Base-by-base conservation (phyloP, 371 early-diverging fungal genomes). In the Blyttiomyces sp. region DNA sequence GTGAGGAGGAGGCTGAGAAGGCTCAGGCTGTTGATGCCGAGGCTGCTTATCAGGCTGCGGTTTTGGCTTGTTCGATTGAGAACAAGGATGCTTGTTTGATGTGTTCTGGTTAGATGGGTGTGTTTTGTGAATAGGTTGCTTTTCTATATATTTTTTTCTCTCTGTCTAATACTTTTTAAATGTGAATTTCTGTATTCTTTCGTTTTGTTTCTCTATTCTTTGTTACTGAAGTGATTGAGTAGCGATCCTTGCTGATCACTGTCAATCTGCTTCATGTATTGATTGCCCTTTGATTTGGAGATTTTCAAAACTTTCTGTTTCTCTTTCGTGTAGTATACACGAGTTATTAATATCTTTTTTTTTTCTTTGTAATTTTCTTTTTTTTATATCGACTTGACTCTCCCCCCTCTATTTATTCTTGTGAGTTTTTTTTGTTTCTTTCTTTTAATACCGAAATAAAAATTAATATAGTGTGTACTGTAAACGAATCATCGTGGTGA, bases 51-150 rank as follows among this genome's bases (percentile, higher is more conserved):
- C 45, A 81, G 60, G 88, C 86, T 2, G 85, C 80, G 27, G 75
- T 91, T 54, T 7, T 65, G 72, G 75, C 83, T 58, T 96, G 96
- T 64, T 90, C 93, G 3, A 75, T 93, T 51, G 93, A 93, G 23
- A 94, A 96, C 77, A 77, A 80, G 65, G 96, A 96, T 49, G 93
- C 89, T 9, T 96, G 96, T 69, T 64, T 91, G 54, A 91, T 87
- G 84, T 95, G 96, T 81, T 73, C 73, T 11, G 73, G 73, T 27
- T 72, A 55, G 54, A 50, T 49, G 30, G 11, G 24, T 7, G 27
- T 7, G 19, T 5, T 32, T 13, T 54, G 33, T 54, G 16, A 30
- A 13, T 51, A 16, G 1, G 0, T 31, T 27, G 13, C 1, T 19
- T 2, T 16, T 51, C 16, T 51, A n/a, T 30, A 11, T 39, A 11